These are phyloP conservation scores for Perilla frutescens DNA, from an alignment of 257 asterid genomes.

Conservation along the genomic window DNA sequence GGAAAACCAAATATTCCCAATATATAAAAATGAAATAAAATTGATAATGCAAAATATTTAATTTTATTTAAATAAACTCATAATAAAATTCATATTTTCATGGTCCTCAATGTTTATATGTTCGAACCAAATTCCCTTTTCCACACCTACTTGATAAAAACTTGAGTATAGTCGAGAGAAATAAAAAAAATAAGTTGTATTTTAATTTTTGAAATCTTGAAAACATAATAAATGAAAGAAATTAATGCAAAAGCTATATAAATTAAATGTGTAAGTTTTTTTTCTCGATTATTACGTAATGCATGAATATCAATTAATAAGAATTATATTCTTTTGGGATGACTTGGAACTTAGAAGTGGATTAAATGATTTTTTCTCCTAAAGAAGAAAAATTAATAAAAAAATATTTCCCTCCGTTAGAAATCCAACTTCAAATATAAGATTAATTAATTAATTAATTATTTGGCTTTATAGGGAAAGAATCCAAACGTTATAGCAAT, in stretches of 20 bases:
- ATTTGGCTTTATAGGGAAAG: conserved; percentile 13
- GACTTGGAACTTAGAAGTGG: too few relatives aligned
- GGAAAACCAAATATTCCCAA: background rate
- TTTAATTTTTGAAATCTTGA: too few relatives aligned
- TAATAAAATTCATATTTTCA: background rate
- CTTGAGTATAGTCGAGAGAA: too few relatives aligned
- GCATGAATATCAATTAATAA: too few relatives aligned
- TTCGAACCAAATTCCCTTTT: background rate
- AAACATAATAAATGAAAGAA: too few relatives aligned
- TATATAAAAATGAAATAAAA: background rate
- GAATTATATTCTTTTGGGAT: too few relatives aligned
- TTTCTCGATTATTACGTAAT: too few relatives aligned
- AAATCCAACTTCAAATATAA: background rate
- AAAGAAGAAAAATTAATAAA: too few relatives aligned
- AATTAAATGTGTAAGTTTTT: too few relatives aligned
- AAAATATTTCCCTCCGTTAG: background rate
- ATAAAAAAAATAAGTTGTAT: too few relatives aligned
- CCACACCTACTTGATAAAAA: background rate
- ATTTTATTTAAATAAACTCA: background rate
- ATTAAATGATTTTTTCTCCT: too few relatives aligned
- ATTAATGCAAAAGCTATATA: too few relatives aligned
- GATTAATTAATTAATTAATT: background rate
- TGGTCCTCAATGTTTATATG: background rate
- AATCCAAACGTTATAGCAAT: conserved; percentile 33
- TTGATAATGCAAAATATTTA: background rate